Base-by-base conservation (phyloP, 192 early-diverging fungal species). In the Gigaspora rosea region DNA sequence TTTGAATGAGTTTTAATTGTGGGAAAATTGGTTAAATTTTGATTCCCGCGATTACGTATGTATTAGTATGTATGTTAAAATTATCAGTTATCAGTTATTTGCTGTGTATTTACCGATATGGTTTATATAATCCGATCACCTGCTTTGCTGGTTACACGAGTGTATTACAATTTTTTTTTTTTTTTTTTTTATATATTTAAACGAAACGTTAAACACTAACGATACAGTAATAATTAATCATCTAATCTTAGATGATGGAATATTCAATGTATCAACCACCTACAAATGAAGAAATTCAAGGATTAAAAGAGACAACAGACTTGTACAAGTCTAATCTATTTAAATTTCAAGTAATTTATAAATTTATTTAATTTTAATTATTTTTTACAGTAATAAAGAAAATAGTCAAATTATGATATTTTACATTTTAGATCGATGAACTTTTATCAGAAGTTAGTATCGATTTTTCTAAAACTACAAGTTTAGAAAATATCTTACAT, bases 281-380 rank as follows among this genome's bases (percentile, higher is more conserved):
- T 3, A 92, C 92, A 13, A 90, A 88, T 72, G 91, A 92, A 9
- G 96, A 98, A 82, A 89, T 98, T 46, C 91, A 93, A 79, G 89
- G 89, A 63, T 80, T 96, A 75, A 91, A 91, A 82, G 94, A 96
- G 71, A 91, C 93, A 0, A 86, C 90, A 6, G 88, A 94, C 71
- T 82, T 97, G 59, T 94, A 91, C 85, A 95, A 96, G 75, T 91
- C 92, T 59, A 97, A 96, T 82, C 86, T 98, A 70, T 96, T 97
- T 86, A 92, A 92, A 81, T 84, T 98, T 54, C 94, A 97, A 85
- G 86, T 91, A 70, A 78, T 41, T 13, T 13, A 51, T 41, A 32
- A 4, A 78, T 81, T 71, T 76, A 80, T 71, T 77, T 78, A 82
- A 32, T 41, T 47, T 36, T 81, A 85, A 46, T 75, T 18, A 18